Conservation (phyloP, 2,329 filamentous ascomycete species). For the Phaeoacremonium minimum region DNA sequence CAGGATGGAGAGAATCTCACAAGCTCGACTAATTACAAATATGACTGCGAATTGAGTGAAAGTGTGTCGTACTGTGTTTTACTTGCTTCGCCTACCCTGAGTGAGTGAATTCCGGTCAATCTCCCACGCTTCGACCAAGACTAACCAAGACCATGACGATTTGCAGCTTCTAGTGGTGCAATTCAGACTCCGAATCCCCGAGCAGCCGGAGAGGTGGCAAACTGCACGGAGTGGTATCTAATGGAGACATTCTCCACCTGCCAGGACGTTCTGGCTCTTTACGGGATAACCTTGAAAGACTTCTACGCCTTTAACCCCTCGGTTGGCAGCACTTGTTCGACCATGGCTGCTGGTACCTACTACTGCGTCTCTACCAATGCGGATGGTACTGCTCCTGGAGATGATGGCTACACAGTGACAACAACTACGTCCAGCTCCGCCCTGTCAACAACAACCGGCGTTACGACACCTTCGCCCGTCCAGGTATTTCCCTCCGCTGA, state of each 20-base stretch:
- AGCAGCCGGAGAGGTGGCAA: neutral
- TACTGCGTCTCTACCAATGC: slow-evolving; percentile 7
- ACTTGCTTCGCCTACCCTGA: neutral
- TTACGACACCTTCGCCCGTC: neutral
- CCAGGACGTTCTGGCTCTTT: slow-evolving; percentile 4
- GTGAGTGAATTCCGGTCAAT: too few species aligned
- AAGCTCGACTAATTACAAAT: neutral
- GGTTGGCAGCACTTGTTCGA: slow-evolving; percentile 8
- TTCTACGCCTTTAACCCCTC: slow-evolving; percentile 12
- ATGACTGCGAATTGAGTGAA: neutral
- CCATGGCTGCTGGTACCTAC: slow-evolving; percentile 9
- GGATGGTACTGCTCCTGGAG: neutral
- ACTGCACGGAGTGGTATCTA: slow-evolving; percentile 1
- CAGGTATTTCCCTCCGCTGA: neutral
- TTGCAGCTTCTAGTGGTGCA: too few species aligned
- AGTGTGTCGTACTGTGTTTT: neutral
- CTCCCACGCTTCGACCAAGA: too few species aligned
- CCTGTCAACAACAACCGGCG: neutral
- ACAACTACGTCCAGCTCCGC: neutral
- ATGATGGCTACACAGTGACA: too few species aligned
- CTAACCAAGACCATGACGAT: too few species aligned
- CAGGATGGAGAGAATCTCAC: neutral
- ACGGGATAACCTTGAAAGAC: slow-evolving; percentile 8
- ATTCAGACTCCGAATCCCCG: neutral
- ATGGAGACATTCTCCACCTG: slow-evolving; percentile 6